Percentiles rank a stretch among this genome's conserved stretches.
These are phyloP conservation scores for Mycena indigotica DNA, from an alignment of 768 basidiomycete species.

Conservation along the genomic window DNA sequence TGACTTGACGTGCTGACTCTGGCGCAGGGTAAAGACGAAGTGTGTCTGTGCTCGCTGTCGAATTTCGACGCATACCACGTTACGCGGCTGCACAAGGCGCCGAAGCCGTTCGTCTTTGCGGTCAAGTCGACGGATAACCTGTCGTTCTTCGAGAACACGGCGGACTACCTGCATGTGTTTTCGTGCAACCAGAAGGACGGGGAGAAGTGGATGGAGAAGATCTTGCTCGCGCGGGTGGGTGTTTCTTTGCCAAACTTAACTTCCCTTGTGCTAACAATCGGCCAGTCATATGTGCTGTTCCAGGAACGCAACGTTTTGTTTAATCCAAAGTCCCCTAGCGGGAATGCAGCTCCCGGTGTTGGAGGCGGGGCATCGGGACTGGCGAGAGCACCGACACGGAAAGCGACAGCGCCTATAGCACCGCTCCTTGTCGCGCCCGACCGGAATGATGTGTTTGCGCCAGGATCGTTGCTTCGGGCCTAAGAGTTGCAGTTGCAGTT, in stretches of 20 bases:
- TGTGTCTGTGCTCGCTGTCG: slow-evolving; percentile 81
- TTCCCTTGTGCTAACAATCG: slow-evolving; percentile 3
- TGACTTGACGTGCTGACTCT: background rate
- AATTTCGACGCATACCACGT: slow-evolving; percentile 88
- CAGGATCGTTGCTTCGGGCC: slow-evolving; percentile 65
- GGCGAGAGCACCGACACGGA: slow-evolving; percentile 43
- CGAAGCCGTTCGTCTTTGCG: slow-evolving; percentile 83
- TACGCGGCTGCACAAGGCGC: slow-evolving; percentile 76
- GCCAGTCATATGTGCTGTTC: slow-evolving; percentile 78
- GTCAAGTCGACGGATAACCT: slow-evolving; percentile 88
- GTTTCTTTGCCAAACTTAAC: background rate
- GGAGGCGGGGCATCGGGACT: slow-evolving; percentile 21
- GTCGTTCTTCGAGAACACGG: slow-evolving; percentile 82
- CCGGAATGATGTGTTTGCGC: slow-evolving; percentile 60
- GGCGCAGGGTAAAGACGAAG: slow-evolving; percentile 79
- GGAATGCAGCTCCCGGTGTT: slow-evolving; percentile 26
- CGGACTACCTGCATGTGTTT: slow-evolving; percentile 88
- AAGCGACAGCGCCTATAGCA: slow-evolving; percentile 38
- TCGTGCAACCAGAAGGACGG: slow-evolving; percentile 76
- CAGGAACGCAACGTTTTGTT: slow-evolving; percentile 78
- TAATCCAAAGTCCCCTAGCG: slow-evolving; percentile 39
- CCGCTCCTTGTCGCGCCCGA: slow-evolving; percentile 39
- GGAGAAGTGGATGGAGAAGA: slow-evolving; percentile 75
- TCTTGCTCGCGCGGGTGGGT: slow-evolving; percentile 81
- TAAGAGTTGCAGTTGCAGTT: background rate